Base-by-base conservation (phyloP, 1,284 basidiomycete species). In the Exobasidium rhododendri region DNA sequence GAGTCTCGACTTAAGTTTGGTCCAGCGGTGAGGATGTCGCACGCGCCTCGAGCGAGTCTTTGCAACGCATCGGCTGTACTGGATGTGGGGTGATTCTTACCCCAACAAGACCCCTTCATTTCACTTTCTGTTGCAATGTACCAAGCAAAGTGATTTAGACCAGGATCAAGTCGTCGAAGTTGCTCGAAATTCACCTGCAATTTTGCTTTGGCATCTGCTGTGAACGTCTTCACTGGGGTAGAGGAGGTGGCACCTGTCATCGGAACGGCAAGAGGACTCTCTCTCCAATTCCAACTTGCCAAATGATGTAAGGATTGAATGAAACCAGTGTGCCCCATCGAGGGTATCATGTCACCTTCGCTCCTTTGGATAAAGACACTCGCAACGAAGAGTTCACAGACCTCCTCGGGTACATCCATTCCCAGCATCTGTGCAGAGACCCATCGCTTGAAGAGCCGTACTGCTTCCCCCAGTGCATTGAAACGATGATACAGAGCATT, bases 361-460 rank as follows among this genome's bases (percentile, higher is more conserved):
- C 80, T 81, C 20, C n/a, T n/a, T 13, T 53, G 11, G 47, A 85
- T 74, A 69, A 84, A 86, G 2, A 84, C 81, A 22, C 79, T 78
- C 0, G 91, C 91, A 71, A 89, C 90, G 30, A 98, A 79, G 11
- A 98, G 82, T 80, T 99, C 96, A 50, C 92, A 84, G 0, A 86
- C 86, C 78, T 97, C 92, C 59, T 87, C 85, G 4, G 85, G 83
- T 68, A 91, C 88, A 1, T 84, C 82, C 17, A 91, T 83, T 13
- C 71, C 62, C 24, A 97, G 85, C 89, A 94, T 91, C 80, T 98
- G 96, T 1, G 88, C 83, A 0, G 89, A 86, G 52, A 97, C 82
- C 96, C 96, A 99, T 55, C 96, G 86, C 81, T 97, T 94, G 45
- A 91, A 85, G 24, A 98, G 84, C 29, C 96, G 85, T 22, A 90